Evolutionary conservation across 352 stramenopile genomes (phyloP), one percentile per base, ranked within the genome.

Genomic region (Globisporangium paddicum): DNA sequence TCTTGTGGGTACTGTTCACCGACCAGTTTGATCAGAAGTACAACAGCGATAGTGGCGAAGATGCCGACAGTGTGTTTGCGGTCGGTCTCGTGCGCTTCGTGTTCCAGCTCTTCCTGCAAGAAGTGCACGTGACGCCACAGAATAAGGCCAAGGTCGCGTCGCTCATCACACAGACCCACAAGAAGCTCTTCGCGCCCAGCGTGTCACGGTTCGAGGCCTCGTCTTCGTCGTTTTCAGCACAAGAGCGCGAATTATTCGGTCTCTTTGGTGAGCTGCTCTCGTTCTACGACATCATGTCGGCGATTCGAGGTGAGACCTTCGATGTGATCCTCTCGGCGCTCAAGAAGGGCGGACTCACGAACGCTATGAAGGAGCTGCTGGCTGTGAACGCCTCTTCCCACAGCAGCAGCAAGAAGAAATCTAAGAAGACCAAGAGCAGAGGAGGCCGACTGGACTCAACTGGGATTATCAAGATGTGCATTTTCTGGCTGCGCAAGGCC

Each of bases 41-140:
- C 11, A 63, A 52, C 32, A 38, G 30, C 14, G 57, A 26, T n/a
- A 57, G 7, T 13, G 9, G 25, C 21, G 38, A 19, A 68, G 50
- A 25, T 16, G 49, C 41, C 13, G 47, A 38, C 30, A 37, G 62
- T 6, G 34, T 51, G 0, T 64, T 52, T 38, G 64, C 59, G 52
- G 64, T 93, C 28, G 66, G 69, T 1, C 60, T 93, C 56, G 78
- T 77, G 23, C 86, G 86, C 6, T 73, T 87, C n/a, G 51, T 94
- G 6, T 88, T 93, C 58, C 77, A 82, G 47, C 68, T 77, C 19
- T 95, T 93, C 28, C 52, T 89, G 1, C 79, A 93, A 56, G 84
- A 95, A 65, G 72, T 95, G 52, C 80, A 93, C 47, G 84, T 93
- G 53, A 85, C 79, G 25, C 79, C 82, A 35, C 73, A 91, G 59